These are phyloP conservation scores for Magnolia officinalis DNA, from an alignment of 164 flowering plant species.

Conservation along the genomic window DNA sequence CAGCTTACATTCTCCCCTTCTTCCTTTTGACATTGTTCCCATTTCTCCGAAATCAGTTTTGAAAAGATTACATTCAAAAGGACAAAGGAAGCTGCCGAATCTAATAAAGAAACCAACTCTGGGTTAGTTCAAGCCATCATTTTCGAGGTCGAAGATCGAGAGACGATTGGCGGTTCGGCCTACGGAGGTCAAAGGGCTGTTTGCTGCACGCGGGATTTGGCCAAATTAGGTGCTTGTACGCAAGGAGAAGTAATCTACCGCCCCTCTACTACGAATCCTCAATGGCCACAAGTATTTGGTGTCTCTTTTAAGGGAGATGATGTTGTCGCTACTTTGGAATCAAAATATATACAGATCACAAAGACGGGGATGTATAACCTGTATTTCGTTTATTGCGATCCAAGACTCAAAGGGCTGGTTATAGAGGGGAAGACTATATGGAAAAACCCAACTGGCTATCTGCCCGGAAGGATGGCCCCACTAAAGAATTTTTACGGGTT, in stretches of 20 bases:
- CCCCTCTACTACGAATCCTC: constrained; percentile 57
- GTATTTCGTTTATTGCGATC: constrained; percentile 91
- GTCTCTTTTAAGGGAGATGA: constrained; percentile 51
- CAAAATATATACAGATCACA: constrained; percentile 58
- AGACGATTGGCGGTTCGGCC: constrained; percentile 90
- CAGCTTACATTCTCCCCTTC: neutral
- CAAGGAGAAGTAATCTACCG: constrained; percentile 76
- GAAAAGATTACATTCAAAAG: constrained; percentile 75
- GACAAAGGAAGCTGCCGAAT: constrained; percentile 43
- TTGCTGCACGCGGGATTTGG: constrained; percentile 90
- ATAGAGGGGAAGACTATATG: constrained; percentile 88
- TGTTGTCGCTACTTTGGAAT: constrained; percentile 40
- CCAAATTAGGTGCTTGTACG: constrained; percentile 81
- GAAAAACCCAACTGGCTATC: constrained; percentile 93
- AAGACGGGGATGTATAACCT: constrained; percentile 95
- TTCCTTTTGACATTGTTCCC: neutral
- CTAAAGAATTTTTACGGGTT: constrained; percentile 82
- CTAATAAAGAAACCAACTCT: constrained; percentile 31
- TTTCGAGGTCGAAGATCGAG: constrained; percentile 97
- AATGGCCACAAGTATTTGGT: constrained; percentile 84
- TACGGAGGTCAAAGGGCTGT: constrained; percentile 99
- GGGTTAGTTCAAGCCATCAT: constrained; percentile 65
- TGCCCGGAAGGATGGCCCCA: constrained; percentile 99
- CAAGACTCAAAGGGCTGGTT: constrained; percentile 51
- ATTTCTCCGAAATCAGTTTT: constrained; percentile 52